These are phyloP conservation scores for Colletotrichum tamarilloi DNA, from an alignment of 2,329 filamentous ascomycete genomes.

Conservation along the genomic window DNA sequence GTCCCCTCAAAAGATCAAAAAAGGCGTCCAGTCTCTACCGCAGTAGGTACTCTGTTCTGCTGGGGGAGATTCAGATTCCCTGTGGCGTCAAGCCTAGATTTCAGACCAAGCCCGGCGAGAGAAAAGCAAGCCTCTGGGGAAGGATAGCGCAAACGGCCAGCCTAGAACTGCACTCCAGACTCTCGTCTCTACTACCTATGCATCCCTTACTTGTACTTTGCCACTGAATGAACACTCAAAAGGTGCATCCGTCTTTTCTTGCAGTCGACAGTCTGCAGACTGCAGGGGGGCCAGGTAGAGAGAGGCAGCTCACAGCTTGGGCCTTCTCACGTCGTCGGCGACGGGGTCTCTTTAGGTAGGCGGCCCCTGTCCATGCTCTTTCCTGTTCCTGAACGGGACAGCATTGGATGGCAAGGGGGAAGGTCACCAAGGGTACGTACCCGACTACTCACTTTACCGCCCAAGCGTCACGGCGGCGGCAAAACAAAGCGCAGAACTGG, in stretches of 20 bases:
- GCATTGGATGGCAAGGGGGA: not conserved
- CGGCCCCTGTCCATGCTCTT: not conserved
- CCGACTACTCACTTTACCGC: not conserved
- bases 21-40: not conserved
- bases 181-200: too few species aligned
- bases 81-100: conserved; percentile 4
- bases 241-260: not conserved
- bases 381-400: not conserved
- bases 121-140: not conserved
- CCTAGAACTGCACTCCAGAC: not conserved
- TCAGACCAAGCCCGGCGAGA: not conserved
- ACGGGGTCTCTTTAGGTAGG: not conserved
- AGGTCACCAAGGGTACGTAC: conserved; percentile 3
- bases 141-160: not conserved
- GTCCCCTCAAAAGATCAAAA: not conserved
- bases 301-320: not conserved
- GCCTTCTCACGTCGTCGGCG: conserved; percentile 3
- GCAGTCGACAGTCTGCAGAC: not conserved
- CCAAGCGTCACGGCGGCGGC: not conserved
- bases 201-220: not conserved
- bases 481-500: conserved; percentile 5
- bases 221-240: not conserved
- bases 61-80: not conserved
- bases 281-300: not conserved
- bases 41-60: not conserved